Base-by-base conservation (phyloP, 1,284 basidiomycete species). In the Fomitopsis pinicola region DNA sequence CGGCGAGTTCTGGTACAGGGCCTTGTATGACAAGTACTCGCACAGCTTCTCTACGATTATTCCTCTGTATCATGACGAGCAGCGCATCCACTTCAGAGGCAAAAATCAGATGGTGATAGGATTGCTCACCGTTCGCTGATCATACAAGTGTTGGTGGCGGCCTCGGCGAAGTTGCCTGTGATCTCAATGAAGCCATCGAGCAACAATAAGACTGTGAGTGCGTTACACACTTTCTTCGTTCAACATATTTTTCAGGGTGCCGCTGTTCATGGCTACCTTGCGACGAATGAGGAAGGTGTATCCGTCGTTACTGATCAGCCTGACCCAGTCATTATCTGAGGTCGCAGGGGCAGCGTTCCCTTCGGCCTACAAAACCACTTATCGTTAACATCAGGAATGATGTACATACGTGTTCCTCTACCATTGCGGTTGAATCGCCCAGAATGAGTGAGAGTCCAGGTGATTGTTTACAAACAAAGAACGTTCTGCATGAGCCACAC, bases 21-120 rank as follows among this genome's bases (percentile, higher is more conserved):
- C 78, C 75, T 90, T 92, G 80, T 91, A 94, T 59, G 83, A 76
- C 74, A 95, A 86, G 70, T 92, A 95, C 72, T 95, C 92, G 44
- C 89, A 80, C 36, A 94, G 78, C 69, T 92, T 94, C 72, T 94
- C 91, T 2, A 92, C 84, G 30, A 94, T 86, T 42, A 88, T 82
- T 2, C 84, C 88, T 35, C 91, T 92, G 68, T 17, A 14, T 50
- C 42, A 42, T 40, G 45, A 50, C 12, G 28, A 14, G 12, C 9
- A 35, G n/a, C 42, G n/a, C 58, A 62, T 52, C 7, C 52, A 40
- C n/a, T 38, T 40, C 22, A 22, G 22, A 22, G 22, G 22, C 22
- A 22, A 22, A 22, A 22, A 57, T 33, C 42, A 1, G 38, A 42
- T n/a, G 12, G 26, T 28, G 30, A 50, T 12, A 10, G 19, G 22